Base-by-base conservation (phyloP, 1,284 basidiomycete species). In the Trichosporon sp. region DNA sequence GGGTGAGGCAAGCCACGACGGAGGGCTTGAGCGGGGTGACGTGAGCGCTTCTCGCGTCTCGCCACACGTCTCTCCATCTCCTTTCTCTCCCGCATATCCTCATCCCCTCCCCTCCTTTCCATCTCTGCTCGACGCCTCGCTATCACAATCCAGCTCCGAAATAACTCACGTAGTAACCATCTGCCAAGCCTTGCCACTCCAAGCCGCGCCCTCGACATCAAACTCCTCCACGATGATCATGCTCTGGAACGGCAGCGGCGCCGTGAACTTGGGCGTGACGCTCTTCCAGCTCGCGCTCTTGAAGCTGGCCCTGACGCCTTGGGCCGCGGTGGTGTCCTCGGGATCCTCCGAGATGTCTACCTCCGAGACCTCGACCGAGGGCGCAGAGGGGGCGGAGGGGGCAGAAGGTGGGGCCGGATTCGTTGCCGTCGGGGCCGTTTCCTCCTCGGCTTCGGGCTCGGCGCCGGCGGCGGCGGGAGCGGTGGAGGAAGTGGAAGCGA, bases 191-290 rank as follows among this genome's bases (percentile, higher is more conserved):
- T 63, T 63, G 4, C 59, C 59, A 31, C 59, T 63, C 59, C 59
- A 63, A 14, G 16, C 5, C 1, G 59, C 14, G 1, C 59, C 59
- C 59, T 63, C 59, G 14, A 63, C 59, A 4, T 63, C 59, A 32
- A 63, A 63, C 59, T 63, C 59, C 59, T 63, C 59, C 14, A 63
- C 35, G 35, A 63, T 63, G 32, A 63, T 63, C 59, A 63, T 63
- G 59, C 32, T 63, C 32, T 63, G 59, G 32, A 37, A 63, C 59
- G 59, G 59, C 31, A 63, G 59, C 59, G 59, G 59, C 6, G 59
- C 59, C 14, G 59, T 35, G 59, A 63, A 63, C 14, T 63, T 32
- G 11, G 59, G 59, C 35, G 32, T n/a, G 31, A 63, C 59, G 1
- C 5, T 8, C 32, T 63, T 63, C 59, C 59, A 63, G 59, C 59